Conservation (phyloP, 192 early-diverging fungal genomes). For the Mortierella alpina region DNA sequence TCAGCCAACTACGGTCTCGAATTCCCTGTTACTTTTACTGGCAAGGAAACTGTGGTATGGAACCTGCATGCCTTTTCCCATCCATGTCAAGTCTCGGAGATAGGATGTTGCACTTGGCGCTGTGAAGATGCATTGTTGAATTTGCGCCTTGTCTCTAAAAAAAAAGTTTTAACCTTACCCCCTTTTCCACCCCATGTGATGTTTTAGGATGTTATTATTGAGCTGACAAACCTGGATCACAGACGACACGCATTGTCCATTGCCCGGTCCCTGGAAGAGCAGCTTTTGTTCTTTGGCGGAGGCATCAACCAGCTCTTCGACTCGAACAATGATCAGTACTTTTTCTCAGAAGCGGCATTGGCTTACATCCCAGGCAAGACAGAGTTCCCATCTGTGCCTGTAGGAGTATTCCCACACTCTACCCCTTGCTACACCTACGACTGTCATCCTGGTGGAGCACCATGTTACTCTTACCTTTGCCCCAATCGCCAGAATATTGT, state of each 20-base stretch:
- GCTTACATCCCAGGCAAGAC: constrained; percentile 32
- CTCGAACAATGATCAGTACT: constrained; percentile 77
- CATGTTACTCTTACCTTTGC: constrained; percentile 47
- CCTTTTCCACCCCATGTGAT: constrained; percentile 5
- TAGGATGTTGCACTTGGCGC: neutral
- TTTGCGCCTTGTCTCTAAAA: too few relatives aligned
- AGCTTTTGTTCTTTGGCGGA: constrained; percentile 84
- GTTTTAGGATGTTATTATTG: constrained; percentile 66
- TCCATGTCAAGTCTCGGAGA: neutral
- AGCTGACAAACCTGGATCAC: constrained; percentile 74
- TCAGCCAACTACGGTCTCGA: constrained; percentile 70
- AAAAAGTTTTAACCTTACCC: neutral
- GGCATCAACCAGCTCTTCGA: constrained; percentile 78
- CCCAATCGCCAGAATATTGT: constrained; percentile 46
- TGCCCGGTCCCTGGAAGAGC: constrained; percentile 80
- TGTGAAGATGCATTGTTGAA: neutral
- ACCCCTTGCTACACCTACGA: constrained; percentile 33
- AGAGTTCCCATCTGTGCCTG: constrained; percentile 39
- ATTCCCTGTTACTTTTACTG: constrained; percentile 80
- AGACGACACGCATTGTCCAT: constrained; percentile 80
- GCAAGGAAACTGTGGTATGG: constrained; percentile 77
- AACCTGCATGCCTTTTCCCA: neutral
- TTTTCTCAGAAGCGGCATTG: constrained; percentile 62
- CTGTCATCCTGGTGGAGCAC: constrained; percentile 30
- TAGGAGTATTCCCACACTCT: constrained; percentile 41